Evolutionary conservation across 1,284 basidiomycete genomes (phyloP).

Genomic region (Phylloporus gajari): DNA sequence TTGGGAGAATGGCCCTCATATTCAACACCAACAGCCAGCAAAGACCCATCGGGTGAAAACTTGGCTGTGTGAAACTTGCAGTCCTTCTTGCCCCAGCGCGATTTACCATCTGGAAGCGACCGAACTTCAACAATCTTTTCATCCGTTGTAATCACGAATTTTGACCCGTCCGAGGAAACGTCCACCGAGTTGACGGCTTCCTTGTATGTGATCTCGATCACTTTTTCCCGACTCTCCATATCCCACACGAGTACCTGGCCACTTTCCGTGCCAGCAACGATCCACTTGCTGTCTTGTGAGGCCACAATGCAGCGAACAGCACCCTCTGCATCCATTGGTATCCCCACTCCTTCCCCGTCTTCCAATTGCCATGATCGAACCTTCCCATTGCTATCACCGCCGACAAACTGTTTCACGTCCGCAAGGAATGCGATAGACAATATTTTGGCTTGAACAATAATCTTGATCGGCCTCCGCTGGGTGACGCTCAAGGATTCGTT

Average conservation of each 20-base stretch:
- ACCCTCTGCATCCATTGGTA: not conserved
- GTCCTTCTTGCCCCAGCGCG: not conserved
- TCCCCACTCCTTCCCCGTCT: not conserved
- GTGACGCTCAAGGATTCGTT: no score
- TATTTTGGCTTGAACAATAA: not conserved
- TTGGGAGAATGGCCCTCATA: no score
- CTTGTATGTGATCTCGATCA: not conserved
- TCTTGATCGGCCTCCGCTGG: not conserved
- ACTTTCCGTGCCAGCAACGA: not conserved
- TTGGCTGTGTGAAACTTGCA: not conserved
- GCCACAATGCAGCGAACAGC: not conserved
- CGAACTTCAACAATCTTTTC: not conserved
- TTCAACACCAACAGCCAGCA: no score
- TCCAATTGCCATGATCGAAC: not conserved
- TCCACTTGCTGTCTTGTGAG: not conserved
- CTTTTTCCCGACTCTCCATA: not conserved
- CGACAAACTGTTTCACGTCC: not conserved
- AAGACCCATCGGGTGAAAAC: not conserved
- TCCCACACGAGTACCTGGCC: not conserved
- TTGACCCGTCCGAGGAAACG: not conserved
- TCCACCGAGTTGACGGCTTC: not conserved
- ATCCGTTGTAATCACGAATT: not conserved
- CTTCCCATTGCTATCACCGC: not conserved
- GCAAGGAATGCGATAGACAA: not conserved
- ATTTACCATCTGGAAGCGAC: not conserved